Evolutionary conservation across 2,329 filamentous ascomycete genomes (phyloP).

Genomic region (Zarea fungicola): DNA sequence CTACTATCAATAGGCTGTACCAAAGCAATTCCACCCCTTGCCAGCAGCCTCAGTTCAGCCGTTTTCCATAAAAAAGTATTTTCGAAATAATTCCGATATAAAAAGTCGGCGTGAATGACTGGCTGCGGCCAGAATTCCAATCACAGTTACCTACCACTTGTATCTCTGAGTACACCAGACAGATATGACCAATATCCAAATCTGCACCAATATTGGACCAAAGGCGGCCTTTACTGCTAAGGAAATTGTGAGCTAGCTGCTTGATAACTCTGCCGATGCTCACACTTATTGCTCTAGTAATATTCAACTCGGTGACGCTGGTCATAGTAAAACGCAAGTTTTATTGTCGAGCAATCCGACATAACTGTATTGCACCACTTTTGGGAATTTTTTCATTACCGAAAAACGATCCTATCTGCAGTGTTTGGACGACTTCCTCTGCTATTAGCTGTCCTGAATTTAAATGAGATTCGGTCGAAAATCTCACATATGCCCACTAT

Average conservation of each 20-base stretch:
- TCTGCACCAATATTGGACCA: constrained; percentile 10
- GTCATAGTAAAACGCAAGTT: neutral
- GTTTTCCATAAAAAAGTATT: neutral
- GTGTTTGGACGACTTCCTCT: constrained; percentile 12
- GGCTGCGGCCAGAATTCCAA: too few relatives aligned
- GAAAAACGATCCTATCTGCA: constrained; percentile 2
- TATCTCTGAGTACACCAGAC: too few relatives aligned
- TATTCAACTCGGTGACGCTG: neutral
- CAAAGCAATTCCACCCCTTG: constrained; percentile 1
- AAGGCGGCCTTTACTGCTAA: neutral
- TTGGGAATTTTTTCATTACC: neutral
- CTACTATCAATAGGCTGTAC: constrained; percentile 7
- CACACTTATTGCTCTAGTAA: constrained; percentile 2
- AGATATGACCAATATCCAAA: constrained; percentile 7
- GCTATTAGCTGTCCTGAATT: constrained; percentile 13
- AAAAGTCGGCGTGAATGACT: too few relatives aligned
- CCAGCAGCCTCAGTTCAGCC: constrained; percentile 10
- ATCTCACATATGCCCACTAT: constrained; percentile 10
- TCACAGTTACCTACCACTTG: too few relatives aligned
- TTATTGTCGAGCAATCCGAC: constrained; percentile 11
- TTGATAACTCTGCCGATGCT: neutral
- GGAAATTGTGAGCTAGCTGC: neutral
- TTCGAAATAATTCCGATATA: neutral
- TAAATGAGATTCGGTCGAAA: constrained; percentile 1
- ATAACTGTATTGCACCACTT: constrained; percentile 1